phyloP scores from a whole-genome alignment of 148 eudicot genomes.

The Agrostemma githago region DNA sequence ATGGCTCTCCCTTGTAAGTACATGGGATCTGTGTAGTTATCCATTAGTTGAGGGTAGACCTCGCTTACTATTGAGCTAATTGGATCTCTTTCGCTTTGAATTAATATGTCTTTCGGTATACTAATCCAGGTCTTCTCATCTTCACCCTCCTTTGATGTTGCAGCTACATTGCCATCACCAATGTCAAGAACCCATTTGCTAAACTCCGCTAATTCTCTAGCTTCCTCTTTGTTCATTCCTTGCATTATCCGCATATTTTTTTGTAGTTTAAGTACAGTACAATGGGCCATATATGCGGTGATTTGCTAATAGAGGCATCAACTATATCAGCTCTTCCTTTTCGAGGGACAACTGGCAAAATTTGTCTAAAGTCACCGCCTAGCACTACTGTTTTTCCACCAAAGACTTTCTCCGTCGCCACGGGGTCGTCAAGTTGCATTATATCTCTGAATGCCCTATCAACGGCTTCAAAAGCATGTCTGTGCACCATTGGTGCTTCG shows the following conservation, averaged over 20 bases:
- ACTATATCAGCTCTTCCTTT: not conserved
- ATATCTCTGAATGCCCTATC: slow-evolving; percentile 3
- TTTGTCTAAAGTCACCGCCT: too few species aligned
- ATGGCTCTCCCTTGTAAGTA: slow-evolving; percentile 8
- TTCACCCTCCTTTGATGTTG: not conserved
- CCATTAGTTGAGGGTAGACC: not conserved
- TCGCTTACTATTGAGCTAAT: not conserved
- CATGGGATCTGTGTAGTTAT: not conserved
- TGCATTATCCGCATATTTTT: not conserved
- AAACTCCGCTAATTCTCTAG: too few species aligned
- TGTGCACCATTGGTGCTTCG: too few species aligned
- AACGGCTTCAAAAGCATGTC: too few species aligned
- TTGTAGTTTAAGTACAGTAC: not conserved
- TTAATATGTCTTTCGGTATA: not conserved
- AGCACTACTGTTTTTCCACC: not conserved
- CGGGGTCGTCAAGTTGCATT: not conserved
- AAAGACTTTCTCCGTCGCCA: not conserved
- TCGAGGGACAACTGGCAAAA: too few species aligned
- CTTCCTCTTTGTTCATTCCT: not conserved
- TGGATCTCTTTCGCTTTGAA: not conserved
- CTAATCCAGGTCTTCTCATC: not conserved
- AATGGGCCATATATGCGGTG: not conserved
- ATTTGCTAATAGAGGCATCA: not conserved
- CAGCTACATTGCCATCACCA: not conserved
- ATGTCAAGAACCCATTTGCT: too few species aligned